Base-by-base conservation (phyloP, 2,329 filamentous ascomycete species). In the Fusarium citri region DNA sequence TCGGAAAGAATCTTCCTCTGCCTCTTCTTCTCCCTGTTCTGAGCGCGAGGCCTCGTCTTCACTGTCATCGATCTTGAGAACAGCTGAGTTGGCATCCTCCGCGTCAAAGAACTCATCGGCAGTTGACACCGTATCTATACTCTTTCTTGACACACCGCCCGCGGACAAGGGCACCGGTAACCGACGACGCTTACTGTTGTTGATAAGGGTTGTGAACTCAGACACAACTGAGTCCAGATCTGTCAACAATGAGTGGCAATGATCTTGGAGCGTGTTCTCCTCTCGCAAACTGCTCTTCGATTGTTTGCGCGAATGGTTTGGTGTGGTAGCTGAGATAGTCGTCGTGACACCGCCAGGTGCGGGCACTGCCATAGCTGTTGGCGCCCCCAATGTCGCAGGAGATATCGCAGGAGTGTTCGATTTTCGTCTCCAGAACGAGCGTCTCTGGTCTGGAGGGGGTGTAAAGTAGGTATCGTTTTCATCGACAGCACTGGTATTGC, bases 81-180 rank as follows among this genome's bases (percentile, higher is more conserved):
- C 84, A 57, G 92, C 90, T 10, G 91, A 89, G 18, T 82, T 82
- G 25, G 81, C 83, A 72, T 88, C 87, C 75, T 92, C 90, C 2
- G 96, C 96, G 78, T 99, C 96, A 74, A 98, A 99, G 81, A 98
- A 99, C 77, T 98, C 95, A 59, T 97, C 93, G 4, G 88, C 88
- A 3, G 92, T 91, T 23, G 87, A 87, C 7, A 90, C 86, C 0
- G 94, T 97, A 67, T 97, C 94, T 56, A 97, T 88, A 76, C 94
- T 97, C 75, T 87, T 84, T 40, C 86, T 82, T 11, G 83, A 81
- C 53, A 71, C 79, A 46, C 71, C 79, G 30, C 78, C 82, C 6
- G 86, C 79, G 10, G 89, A 85, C 22, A 81, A 74, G 8, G 90
- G 84, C 15, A 82, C 79, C 8, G 86, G 86, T 57, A 88, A 81